Evolutionary conservation across 2,329 filamentous ascomycete species (phyloP).

Genomic region (Verticillium klebahnii): DNA sequence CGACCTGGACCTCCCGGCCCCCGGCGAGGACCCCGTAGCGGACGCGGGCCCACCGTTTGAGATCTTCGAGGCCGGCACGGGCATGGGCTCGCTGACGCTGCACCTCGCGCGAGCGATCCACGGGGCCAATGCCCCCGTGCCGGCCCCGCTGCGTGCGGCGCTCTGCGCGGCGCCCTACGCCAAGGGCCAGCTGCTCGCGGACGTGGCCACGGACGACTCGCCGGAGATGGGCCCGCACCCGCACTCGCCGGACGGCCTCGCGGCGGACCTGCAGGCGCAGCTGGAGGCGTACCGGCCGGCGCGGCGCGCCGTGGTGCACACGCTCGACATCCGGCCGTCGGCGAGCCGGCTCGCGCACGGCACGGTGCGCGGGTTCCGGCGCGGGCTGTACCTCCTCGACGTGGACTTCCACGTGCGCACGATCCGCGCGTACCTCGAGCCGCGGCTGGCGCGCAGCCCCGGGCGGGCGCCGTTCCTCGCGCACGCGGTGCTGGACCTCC

Average conservation of each 20-base stretch:
- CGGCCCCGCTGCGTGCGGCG: constrained; percentile 34
- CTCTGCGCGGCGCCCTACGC: constrained; percentile 14
- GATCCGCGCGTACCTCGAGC: constrained; percentile 57
- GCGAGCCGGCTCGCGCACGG: constrained; percentile 62
- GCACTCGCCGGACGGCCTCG: constrained; percentile 15
- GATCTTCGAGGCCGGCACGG: constrained; percentile 80
- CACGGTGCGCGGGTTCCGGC: constrained; percentile 62
- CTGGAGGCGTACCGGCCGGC: constrained; percentile 41
- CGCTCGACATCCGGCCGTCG: constrained; percentile 59
- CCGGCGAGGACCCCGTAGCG: constrained; percentile 24
- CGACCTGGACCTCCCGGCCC: constrained; percentile 60
- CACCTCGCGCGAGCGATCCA: constrained; percentile 73
- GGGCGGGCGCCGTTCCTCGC: constrained; percentile 57
- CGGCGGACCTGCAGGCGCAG: constrained; percentile 18
- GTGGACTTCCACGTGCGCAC: constrained; percentile 71
- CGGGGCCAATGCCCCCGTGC: constrained; percentile 57
- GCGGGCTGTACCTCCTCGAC: constrained; percentile 64
- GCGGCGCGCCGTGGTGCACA: constrained; percentile 69
- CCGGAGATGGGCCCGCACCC: constrained; percentile 1
- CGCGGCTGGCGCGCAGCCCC: constrained; percentile 38
- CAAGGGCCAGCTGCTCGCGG: constrained; percentile 5
- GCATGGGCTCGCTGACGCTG: constrained; percentile 75
- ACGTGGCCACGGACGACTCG: constrained; percentile 10
- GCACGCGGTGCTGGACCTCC: constrained; percentile 71
- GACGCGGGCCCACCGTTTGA: constrained; percentile 50